Evolutionary conservation across 148 eudicot genomes (phyloP), one percentile per base, ranked within the genome.

Genomic region (Spergularia bocconei): DNA sequence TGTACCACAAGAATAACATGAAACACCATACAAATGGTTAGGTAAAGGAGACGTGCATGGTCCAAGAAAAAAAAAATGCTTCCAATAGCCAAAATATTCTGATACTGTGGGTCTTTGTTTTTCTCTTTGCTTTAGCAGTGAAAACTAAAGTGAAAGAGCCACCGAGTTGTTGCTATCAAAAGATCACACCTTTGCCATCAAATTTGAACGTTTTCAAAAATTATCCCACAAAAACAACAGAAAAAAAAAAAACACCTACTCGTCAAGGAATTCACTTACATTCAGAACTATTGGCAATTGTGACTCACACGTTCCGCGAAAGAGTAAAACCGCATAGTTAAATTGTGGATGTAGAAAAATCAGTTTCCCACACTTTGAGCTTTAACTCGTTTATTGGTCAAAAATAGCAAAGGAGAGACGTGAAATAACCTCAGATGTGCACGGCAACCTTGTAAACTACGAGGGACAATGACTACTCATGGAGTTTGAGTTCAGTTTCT

Each of bases 161-260:
- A 39, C 51, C 51, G 81, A 79, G 62, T 59, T 56, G 81, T 73
- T 73, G 73, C 77, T 73, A 72, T 78, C 77, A 72, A 66, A 64
- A 73, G 67, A 72, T 59, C 51, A 67, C 17, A 17, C 56, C 52
- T 72, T 72, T 39, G 68, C 59, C 61, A 50, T 66, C 73, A 79
- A 73, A 47, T 72, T 73, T 78, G 81, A 72, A 67, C 61, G 71
- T 66, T 58, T 60, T 47, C 7, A n/a, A 79, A 54, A 65, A 25
- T 33, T 6, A 2, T 29, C 36, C 36, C 36, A 1, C 36, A 1
- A 29, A 1, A 1, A 1, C 33, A 1, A 1, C 33, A 29, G 2
- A 29, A 29, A 29, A 29, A 29, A 29, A 1, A 29, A 29, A 29
- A 29, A 29, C n/a, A n/a, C n/a, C n/a, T n/a, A n/a, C n/a, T n/a